Evolutionary conservation across 345 rosid genomes (phyloP).

Genomic region (sweet orange (Citrus sinensis)): DNA sequence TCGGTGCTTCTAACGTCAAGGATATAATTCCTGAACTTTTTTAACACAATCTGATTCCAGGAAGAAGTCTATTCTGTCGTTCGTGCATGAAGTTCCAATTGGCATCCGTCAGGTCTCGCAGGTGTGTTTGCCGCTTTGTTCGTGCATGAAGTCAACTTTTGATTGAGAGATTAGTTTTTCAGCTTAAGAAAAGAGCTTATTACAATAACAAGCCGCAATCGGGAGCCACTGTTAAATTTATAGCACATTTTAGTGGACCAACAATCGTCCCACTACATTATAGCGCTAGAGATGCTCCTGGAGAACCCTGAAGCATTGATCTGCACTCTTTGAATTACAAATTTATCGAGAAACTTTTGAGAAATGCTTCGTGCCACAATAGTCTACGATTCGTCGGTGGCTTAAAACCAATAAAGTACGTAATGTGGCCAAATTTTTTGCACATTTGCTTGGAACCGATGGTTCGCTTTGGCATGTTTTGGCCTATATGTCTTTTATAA

Average conservation of each 20-base stretch:
- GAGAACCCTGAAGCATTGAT: too few species aligned
- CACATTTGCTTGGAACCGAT: constrained; percentile 87
- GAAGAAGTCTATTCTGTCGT: constrained; percentile 84
- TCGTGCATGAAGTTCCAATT: constrained; percentile 93
- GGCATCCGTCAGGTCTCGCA: constrained; percentile 90
- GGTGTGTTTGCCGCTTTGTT: constrained; percentile 76
- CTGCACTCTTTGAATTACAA: constrained; percentile 37
- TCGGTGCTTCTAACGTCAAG: constrained; percentile 64
- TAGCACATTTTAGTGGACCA: too few species aligned
- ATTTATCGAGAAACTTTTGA: constrained; percentile 86
- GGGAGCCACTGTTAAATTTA: too few species aligned
- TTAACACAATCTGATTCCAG: constrained; percentile 77
- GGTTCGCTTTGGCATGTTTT: constrained; percentile 93
- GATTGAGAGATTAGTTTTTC: constrained; percentile 74
- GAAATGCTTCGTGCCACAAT: constrained; percentile 82
- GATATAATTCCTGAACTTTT: constrained; percentile 78
- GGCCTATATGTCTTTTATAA: constrained; percentile 38
- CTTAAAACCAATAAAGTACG: constrained; percentile 80
- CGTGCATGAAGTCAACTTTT: constrained; percentile 28
- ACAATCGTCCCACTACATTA: neutral
- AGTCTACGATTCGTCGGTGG: constrained; percentile 78
- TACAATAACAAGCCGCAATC: too few species aligned
- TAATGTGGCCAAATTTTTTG: constrained; percentile 85
- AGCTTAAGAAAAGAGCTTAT: constrained; percentile 80
- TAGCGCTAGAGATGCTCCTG: too few species aligned